These are phyloP conservation scores for Fusarium praegraminearum DNA, from an alignment of 2,329 filamentous ascomycete species.

Conservation along the genomic window DNA sequence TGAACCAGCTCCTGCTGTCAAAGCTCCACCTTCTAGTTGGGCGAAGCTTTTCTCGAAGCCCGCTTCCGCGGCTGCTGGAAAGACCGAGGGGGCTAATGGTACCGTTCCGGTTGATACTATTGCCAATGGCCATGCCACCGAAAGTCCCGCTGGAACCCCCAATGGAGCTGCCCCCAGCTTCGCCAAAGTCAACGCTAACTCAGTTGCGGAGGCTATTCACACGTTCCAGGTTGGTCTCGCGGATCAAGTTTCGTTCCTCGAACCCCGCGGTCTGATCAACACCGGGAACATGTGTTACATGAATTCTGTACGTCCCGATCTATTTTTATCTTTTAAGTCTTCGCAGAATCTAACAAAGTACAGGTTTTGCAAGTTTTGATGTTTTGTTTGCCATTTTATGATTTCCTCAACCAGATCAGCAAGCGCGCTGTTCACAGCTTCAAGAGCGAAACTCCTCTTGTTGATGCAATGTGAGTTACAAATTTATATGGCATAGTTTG, in stretches of 20 bases:
- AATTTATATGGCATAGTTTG: background rate
- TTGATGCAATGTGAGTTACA: constrained; percentile 86
- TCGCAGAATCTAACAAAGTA: constrained; percentile 50
- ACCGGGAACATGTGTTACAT: constrained; percentile 99
- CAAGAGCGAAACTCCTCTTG: constrained; percentile 91
- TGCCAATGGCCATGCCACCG: constrained; percentile 45
- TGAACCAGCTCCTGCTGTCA: constrained; percentile 42
- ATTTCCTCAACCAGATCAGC: constrained; percentile 88
- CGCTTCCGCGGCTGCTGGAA: constrained; percentile 36
- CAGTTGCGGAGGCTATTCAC: constrained; percentile 81
- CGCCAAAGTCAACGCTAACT: constrained; percentile 62
- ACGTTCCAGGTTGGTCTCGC: constrained; percentile 76
- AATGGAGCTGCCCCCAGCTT: constrained; percentile 53
- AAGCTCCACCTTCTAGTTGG: constrained; percentile 55
- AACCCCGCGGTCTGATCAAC: constrained; percentile 94
- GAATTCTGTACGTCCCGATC: constrained; percentile 83
- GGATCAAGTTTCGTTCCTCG: constrained; percentile 81
- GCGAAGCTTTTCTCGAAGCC: constrained; percentile 56
- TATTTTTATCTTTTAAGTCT: background rate
- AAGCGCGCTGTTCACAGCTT: constrained; percentile 89
- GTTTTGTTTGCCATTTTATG: constrained; percentile 93
- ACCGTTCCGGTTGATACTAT: constrained; percentile 25
- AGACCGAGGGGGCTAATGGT: constrained; percentile 47
- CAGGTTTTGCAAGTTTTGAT: constrained; percentile 95
- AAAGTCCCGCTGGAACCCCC: constrained; percentile 21